Percentiles rank a stretch among this genome's conserved stretches.
Conservation (phyloP, 371 early-diverging fungal species). For the Umbelopsis sp. region DNA sequence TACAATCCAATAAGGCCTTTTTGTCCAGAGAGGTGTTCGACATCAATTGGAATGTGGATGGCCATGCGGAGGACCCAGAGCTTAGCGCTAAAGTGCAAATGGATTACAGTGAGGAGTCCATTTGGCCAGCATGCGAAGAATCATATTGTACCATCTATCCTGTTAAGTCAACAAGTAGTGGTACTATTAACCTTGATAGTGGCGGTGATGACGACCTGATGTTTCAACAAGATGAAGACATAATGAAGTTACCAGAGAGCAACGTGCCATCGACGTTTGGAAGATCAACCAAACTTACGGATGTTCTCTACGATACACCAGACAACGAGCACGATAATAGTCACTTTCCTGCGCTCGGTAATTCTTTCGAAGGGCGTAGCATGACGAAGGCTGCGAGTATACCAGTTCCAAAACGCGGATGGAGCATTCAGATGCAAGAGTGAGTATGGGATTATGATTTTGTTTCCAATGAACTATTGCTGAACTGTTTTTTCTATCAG, state of each 20-base stretch:
- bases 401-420: conserved; percentile 5
- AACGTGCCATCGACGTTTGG: background rate
- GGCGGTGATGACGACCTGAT: conserved; percentile 14
- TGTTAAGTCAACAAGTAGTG: conserved; percentile 6
- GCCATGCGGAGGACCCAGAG: background rate
- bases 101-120: conserved; percentile 14
- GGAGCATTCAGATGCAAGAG: conserved; percentile 10
- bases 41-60: background rate
- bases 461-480: background rate
- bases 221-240: conserved; percentile 14
- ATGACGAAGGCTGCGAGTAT: background rate
- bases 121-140: background rate
- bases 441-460: background rate
- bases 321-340: background rate
- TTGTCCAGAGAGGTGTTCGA: background rate
- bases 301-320: conserved; percentile 10
- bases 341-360: conserved; percentile 1
- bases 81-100: background rate
- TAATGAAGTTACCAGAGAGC: background rate
- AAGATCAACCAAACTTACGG: background rate
- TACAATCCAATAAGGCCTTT: background rate
- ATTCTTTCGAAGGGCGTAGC: background rate
- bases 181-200: background rate
- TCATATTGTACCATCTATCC: conserved; percentile 4
- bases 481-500: background rate